Percentiles rank a stretch among this genome's conserved stretches.
phyloP scores from a whole-genome alignment of 1,284 basidiomycete species.

The Meripilus lineatus region DNA sequence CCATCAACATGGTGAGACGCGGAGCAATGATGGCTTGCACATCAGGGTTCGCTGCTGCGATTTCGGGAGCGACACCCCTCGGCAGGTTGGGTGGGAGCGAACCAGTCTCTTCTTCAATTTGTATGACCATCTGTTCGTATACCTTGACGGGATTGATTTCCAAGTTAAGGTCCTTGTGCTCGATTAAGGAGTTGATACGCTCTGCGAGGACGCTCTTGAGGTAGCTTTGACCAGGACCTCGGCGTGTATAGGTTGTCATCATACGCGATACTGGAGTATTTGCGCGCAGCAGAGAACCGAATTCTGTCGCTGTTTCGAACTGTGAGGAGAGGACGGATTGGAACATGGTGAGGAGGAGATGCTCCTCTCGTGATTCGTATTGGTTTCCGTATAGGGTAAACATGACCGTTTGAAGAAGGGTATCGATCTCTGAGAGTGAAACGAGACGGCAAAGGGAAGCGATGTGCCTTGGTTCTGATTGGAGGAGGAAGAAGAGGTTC shows the following conservation, averaged over 20 bases:
- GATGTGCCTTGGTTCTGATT: conserved; percentile 95
- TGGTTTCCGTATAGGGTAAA: conserved; percentile 99
- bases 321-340: conserved; percentile 97
- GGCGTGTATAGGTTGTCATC: conserved; percentile 99
- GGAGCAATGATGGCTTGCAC: conserved; percentile 98
- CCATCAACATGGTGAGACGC: conserved; percentile 96
- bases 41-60: conserved; percentile 89
- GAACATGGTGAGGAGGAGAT: conserved; percentile 98
- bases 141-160: conserved; percentile 99
- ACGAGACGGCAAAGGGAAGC: conserved; percentile 97
- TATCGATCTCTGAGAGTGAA: conserved; percentile 94
- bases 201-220: conserved; percentile 95
- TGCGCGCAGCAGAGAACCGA: conserved; percentile 93
- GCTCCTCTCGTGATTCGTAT: conserved; percentile 98
- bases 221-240: conserved; percentile 96
- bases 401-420: conserved; percentile 99
- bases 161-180: conserved; percentile 96
- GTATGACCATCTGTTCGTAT: conserved; percentile 97
- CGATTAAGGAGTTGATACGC: conserved; percentile 96
- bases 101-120: conserved; percentile 96
- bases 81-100: conserved; percentile 86
- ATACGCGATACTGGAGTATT: conserved; percentile 99
- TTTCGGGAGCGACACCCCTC: conserved; percentile 87
- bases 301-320: conserved; percentile 97
- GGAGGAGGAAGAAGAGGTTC: conserved; percentile 97